Conservation (phyloP, 306 rosid species). For the Casuarina glauca region DNA sequence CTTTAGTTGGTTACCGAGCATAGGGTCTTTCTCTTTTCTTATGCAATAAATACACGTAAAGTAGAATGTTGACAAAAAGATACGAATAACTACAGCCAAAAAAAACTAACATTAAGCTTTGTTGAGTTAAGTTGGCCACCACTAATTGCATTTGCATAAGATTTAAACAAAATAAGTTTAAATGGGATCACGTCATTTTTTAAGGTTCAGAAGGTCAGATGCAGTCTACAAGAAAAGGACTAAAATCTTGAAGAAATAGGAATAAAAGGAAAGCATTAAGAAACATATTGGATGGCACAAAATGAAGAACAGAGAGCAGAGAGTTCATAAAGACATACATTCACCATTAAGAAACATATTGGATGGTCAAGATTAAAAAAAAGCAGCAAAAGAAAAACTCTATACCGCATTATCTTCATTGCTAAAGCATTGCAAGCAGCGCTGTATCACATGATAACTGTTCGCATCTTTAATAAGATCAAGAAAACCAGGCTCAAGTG, state of each 20-base stretch:
- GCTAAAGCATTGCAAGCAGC: slow-evolving; percentile 64
- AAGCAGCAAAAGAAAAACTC: background rate
- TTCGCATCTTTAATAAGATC: slow-evolving; percentile 62
- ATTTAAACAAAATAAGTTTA: background rate
- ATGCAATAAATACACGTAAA: background rate
- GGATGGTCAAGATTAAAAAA: slow-evolving; percentile 4
- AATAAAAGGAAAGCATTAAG: background rate
- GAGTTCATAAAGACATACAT: background rate
- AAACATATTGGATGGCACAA: background rate
- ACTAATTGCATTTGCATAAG: slow-evolving; percentile 1
- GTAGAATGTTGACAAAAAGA: background rate
- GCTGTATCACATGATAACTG: slow-evolving; percentile 65
- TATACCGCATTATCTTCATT: slow-evolving; percentile 57
- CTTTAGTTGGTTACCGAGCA: slow-evolving; percentile 4
- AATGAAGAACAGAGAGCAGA: background rate
- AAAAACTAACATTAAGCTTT: background rate
- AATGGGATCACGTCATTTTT: background rate
- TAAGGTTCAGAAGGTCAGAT: background rate
- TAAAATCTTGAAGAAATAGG: background rate
- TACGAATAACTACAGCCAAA: background rate
- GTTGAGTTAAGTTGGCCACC: slow-evolving; percentile 7
- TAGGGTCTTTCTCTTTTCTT: background rate
- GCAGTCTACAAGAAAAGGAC: background rate
- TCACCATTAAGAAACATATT: background rate
- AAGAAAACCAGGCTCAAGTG: slow-evolving; percentile 65